These are phyloP conservation scores for Brassica nigra DNA, from an alignment of 345 rosid species.

Conservation along the genomic window DNA sequence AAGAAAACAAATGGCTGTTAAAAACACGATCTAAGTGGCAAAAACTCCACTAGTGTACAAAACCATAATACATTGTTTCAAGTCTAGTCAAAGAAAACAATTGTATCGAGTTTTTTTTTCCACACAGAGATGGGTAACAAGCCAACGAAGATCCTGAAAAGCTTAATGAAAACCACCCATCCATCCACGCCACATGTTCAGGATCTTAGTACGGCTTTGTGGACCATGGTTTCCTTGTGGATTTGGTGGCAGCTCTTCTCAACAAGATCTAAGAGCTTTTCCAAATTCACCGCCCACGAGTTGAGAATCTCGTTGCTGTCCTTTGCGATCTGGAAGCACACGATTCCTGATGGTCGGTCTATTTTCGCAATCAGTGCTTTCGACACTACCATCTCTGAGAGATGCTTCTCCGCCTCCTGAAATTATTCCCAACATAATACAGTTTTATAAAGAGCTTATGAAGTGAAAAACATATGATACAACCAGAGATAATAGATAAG, in stretches of 20 bases:
- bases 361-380: constrained; percentile 91
- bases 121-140: constrained; percentile 23
- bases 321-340: constrained; percentile 81
- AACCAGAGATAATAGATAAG: neutral
- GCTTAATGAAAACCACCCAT: constrained; percentile 11
- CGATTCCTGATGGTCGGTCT: constrained; percentile 86
- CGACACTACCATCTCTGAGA: constrained; percentile 97
- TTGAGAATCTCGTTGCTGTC: constrained; percentile 96
- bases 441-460: neutral
- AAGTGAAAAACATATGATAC: neutral
- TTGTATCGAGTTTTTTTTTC: constrained; percentile 5
- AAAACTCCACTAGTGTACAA: constrained; percentile 26
- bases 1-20: neutral
- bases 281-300: constrained; percentile 90
- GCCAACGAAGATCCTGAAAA: neutral
- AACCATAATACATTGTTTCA: constrained; percentile 6
- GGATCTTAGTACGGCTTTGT: constrained; percentile 76
- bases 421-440: neutral
- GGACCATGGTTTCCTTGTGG: constrained; percentile 99
- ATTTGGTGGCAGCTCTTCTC: constrained; percentile 99
- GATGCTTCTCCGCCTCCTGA: constrained; percentile 98
- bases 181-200: neutral
- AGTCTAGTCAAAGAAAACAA: constrained; percentile 16
- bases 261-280: constrained; percentile 93
- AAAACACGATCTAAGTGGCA: neutral